Evolutionary conservation across 305 asterid species (phyloP).

Genomic region (Solanum hybrid): DNA sequence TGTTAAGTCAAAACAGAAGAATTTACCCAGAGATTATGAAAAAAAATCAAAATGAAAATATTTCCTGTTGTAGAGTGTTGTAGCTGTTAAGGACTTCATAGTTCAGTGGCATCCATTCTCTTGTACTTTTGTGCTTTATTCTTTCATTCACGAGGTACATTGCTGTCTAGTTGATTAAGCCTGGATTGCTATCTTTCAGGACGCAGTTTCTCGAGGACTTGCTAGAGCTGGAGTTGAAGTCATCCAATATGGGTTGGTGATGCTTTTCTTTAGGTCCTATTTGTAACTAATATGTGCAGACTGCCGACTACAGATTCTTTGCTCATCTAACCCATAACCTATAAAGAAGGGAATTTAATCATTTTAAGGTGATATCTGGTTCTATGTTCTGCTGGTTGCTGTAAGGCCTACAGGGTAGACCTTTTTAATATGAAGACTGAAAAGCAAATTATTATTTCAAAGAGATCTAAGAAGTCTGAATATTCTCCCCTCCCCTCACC

Average conservation of each 20-base stretch:
- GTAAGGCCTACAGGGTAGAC: neutral
- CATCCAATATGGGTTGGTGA: constrained; percentile 75
- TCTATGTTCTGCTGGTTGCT: neutral
- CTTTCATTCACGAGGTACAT: neutral
- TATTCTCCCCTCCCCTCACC: neutral
- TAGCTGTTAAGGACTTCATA: neutral
- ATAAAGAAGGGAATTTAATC: neutral
- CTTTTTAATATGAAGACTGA: neutral
- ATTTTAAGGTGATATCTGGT: neutral
- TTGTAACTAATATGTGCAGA: constrained; percentile 1
- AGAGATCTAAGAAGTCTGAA: neutral
- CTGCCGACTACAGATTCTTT: neutral
- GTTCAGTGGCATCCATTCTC: neutral
- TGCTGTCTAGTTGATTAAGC: constrained; percentile 4
- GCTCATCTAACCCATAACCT: neutral
- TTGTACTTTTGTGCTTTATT: neutral
- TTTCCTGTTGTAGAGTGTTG: neutral
- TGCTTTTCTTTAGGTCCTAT: constrained; percentile 7
- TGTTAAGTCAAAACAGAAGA: neutral
- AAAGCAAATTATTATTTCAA: neutral
- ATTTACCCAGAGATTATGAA: neutral
- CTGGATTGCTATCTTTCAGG: constrained; percentile 43
- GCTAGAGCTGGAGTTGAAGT: constrained; percentile 74
- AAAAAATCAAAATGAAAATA: neutral
- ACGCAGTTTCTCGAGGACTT: constrained; percentile 85